These are phyloP conservation scores for Funneliformis mosseae DNA, from an alignment of 192 early-diverging fungal genomes.

Conservation along the genomic window DNA sequence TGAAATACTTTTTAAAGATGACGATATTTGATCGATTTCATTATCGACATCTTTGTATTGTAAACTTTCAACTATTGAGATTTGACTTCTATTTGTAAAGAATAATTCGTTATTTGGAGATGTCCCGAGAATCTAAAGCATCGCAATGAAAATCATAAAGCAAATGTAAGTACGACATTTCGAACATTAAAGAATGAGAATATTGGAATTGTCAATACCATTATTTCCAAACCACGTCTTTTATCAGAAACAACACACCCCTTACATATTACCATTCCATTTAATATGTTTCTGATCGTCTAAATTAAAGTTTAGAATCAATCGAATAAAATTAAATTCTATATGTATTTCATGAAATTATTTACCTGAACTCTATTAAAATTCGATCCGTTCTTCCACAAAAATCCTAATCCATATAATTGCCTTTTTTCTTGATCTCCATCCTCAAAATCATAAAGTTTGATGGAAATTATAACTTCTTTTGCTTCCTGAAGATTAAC, in stretches of 20 bases:
- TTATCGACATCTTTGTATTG: neutral
- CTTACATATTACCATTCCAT: neutral
- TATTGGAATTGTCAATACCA: conserved; percentile 4
- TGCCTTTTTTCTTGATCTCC: conserved; percentile 4
- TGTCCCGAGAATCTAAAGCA: conserved; percentile 14
- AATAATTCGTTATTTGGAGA: neutral
- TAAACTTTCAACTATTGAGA: neutral
- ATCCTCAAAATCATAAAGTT: neutral
- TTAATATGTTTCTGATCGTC: conserved; percentile 21
- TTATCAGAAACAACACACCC: conserved; percentile 7
- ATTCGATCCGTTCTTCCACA: conserved; percentile 9
- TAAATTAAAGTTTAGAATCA: conserved; percentile 3
- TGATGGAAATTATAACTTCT: neutral
- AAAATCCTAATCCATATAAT: conserved; percentile 30
- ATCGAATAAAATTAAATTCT: neutral
- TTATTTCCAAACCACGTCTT: conserved; percentile 7
- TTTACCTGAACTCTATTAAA: neutral
- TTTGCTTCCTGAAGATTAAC: neutral
- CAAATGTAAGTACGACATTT: neutral
- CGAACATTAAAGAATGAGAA: neutral
- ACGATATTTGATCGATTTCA: neutral
- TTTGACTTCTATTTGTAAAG: conserved; percentile 5
- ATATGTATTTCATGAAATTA: neutral
- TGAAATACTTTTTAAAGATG: neutral
- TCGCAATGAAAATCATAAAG: neutral